Conservation (phyloP, 176 grass and related monocot genomes). For the Carex pumila region DNA sequence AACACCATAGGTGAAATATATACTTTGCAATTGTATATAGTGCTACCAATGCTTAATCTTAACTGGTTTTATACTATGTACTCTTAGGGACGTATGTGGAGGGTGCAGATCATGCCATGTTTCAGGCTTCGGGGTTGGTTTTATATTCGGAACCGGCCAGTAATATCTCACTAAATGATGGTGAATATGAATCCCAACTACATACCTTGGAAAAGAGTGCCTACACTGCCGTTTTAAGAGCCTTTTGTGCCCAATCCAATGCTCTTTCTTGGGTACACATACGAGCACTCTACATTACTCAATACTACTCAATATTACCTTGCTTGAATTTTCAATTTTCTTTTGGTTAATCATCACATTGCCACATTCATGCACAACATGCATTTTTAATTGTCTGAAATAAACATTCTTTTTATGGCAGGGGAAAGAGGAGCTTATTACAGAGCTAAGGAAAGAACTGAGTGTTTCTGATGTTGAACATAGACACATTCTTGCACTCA, state of each 20-base stretch:
- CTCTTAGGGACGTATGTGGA: background rate
- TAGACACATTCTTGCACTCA: constrained; percentile 45
- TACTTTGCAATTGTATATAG: background rate
- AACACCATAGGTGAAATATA: background rate
- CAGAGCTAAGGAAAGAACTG: constrained; percentile 49
- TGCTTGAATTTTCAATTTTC: background rate
- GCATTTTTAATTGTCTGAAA: background rate
- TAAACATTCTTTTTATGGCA: constrained; percentile 25
- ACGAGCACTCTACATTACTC: background rate
- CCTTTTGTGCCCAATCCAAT: constrained; percentile 46
- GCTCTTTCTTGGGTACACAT: constrained; percentile 54
- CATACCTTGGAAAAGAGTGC: constrained; percentile 58
- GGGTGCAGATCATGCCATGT: background rate
- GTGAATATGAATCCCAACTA: constrained; percentile 38
- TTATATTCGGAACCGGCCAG: background rate
- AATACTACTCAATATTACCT: constrained; percentile 8
- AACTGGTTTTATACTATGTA: background rate
- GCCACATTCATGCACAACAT: background rate
- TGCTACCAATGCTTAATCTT: background rate
- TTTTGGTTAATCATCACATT: background rate
- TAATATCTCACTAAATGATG: constrained; percentile 23
- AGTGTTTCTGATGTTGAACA: constrained; percentile 58
- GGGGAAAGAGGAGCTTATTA: constrained; percentile 51
- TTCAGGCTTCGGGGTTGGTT: background rate
- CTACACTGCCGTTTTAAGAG: constrained; percentile 59